These are phyloP conservation scores for Conidiobolus incongruus DNA, from an alignment of 371 early-diverging fungal genomes.

Conservation along the genomic window DNA sequence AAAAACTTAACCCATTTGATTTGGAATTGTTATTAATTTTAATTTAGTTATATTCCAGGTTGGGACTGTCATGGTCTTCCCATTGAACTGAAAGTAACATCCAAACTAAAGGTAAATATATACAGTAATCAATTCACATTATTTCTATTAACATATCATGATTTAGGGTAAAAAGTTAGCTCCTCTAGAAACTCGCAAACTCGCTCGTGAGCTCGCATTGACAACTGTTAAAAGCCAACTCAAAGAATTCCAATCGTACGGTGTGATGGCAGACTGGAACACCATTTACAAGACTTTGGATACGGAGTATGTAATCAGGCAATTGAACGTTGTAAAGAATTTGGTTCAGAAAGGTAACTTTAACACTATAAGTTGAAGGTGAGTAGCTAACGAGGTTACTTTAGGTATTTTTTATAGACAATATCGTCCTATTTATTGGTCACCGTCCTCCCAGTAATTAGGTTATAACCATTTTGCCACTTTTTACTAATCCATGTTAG, in stretches of 20 bases:
- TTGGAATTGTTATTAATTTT: neutral
- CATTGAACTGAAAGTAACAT: constrained; percentile 80
- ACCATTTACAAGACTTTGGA: constrained; percentile 53
- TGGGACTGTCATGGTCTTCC: constrained; percentile 96
- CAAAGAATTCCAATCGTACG: constrained; percentile 40
- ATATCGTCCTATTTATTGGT: constrained; percentile 79
- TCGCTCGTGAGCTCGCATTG: constrained; percentile 43
- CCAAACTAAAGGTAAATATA: constrained; percentile 22
- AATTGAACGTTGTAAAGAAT: constrained; percentile 46
- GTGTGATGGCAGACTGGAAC: constrained; percentile 69
- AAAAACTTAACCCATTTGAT: constrained; percentile 7
- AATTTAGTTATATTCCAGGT: constrained; percentile 60
- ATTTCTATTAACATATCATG: no score
- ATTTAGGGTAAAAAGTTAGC: constrained; percentile 17
- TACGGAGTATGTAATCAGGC: constrained; percentile 53
- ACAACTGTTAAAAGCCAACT: constrained; percentile 41
- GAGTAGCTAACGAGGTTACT: neutral
- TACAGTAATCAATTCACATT: no score
- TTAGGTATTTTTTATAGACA: constrained; percentile 43
- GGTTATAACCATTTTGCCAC: constrained; percentile 1
- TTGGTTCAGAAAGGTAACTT: constrained; percentile 42
- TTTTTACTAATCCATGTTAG: constrained; percentile 9
- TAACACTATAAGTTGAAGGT: constrained; percentile 1
- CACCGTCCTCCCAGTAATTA: constrained; percentile 48
- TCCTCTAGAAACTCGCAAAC: constrained; percentile 35